These are phyloP conservation scores for Lantana camara DNA, from an alignment of 257 asterid genomes.

Conservation along the genomic window DNA sequence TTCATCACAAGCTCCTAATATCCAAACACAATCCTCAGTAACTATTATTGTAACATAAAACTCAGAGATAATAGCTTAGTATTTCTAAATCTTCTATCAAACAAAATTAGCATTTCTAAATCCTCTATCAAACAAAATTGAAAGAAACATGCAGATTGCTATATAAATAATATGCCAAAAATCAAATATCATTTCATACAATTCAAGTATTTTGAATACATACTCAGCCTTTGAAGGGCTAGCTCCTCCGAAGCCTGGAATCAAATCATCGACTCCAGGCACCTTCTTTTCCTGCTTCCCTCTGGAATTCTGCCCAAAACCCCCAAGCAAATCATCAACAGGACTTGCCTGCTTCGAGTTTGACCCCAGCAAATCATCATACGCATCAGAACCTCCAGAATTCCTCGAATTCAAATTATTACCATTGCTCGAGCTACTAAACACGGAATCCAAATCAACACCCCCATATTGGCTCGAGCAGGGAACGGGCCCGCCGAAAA, in stretches of 20 bases:
- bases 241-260: slow-evolving; percentile 57
- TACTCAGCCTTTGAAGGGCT: slow-evolving; percentile 40
- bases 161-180: slow-evolving; percentile 4
- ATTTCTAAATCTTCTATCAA: not conserved
- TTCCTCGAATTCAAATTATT: slow-evolving; percentile 17
- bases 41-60: not conserved
- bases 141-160: slow-evolving; percentile 12
- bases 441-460: slow-evolving; percentile 59
- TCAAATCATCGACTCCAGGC: slow-evolving; percentile 49
- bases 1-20: slow-evolving; percentile 10
- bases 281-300: slow-evolving; percentile 37
- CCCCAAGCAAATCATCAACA: slow-evolving; percentile 55
- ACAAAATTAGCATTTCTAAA: too few relatives aligned
- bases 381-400: slow-evolving; percentile 31
- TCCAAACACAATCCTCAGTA: not conserved
- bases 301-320: slow-evolving; percentile 38
- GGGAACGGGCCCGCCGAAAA: slow-evolving; percentile 51
- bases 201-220: slow-evolving; percentile 24
- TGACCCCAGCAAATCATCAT: slow-evolving; percentile 48
- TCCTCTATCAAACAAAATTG: not conserved
- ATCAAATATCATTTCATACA: slow-evolving; percentile 9
- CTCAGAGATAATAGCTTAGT: not conserved
- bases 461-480: slow-evolving; percentile 43
- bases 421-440: slow-evolving; percentile 38
- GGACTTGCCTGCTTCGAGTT: slow-evolving; percentile 34